These are phyloP conservation scores for Fusarium sp. DNA, from an alignment of 2,329 filamentous ascomycete genomes.

Conservation along the genomic window DNA sequence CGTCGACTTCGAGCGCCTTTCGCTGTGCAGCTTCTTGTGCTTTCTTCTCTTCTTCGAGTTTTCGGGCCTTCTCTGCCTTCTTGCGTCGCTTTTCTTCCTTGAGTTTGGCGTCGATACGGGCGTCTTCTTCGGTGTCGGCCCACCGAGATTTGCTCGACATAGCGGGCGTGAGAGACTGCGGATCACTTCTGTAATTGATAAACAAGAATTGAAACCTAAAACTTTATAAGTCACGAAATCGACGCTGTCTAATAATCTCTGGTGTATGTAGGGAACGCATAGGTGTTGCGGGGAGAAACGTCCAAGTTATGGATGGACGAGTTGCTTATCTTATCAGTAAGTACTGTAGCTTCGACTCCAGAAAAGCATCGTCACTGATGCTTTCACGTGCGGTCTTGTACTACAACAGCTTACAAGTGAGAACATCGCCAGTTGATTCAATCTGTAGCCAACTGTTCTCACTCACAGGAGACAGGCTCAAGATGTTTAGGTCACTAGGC, in stretches of 20 bases:
- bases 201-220: not conserved
- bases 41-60: slow-evolving; percentile 63
- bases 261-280: not conserved
- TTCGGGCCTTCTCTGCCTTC: slow-evolving; percentile 84
- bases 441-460: not conserved
- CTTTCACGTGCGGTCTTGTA: slow-evolving; percentile 24
- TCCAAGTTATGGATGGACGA: not conserved
- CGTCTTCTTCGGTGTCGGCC: slow-evolving; percentile 87
- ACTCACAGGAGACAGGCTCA: not conserved
- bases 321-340: slow-evolving; percentile 44
- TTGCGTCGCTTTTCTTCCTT: slow-evolving; percentile 90
- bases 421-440: not conserved
- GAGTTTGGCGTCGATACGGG: slow-evolving; percentile 75
- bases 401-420: not conserved
- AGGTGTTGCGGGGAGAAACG: slow-evolving; percentile 10
- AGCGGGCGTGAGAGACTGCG: slow-evolving; percentile 4
- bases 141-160: slow-evolving; percentile 84
- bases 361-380: slow-evolving; percentile 33
- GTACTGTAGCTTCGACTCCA: slow-evolving; percentile 1
- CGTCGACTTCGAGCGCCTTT: slow-evolving; percentile 28
- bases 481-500: slow-evolving; percentile 38
- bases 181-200: not conserved
- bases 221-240: not conserved
- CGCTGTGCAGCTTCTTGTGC: slow-evolving; percentile 51
- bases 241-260: not conserved